Evolutionary conservation across 305 asterid genomes (phyloP).

Genomic region (Fraxinus sp.): DNA sequence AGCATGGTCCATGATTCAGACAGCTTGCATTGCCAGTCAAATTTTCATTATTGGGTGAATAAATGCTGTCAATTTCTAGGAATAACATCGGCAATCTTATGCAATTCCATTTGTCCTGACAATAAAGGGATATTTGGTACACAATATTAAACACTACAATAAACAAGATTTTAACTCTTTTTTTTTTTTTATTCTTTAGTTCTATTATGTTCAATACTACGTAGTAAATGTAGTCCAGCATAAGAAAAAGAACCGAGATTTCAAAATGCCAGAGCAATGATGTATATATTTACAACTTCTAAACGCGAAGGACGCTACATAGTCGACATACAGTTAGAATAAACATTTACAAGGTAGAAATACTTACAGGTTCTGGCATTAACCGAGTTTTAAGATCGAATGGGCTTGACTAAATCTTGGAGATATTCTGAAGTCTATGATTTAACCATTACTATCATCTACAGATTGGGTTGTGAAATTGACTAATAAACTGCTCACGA

Average conservation of each 20-base stretch:
- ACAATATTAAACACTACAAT: background rate
- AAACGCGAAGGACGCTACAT: slow-evolving; percentile 5
- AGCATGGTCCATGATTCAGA: background rate
- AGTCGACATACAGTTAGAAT: slow-evolving; percentile 14
- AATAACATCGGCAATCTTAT: background rate
- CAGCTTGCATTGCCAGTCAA: background rate
- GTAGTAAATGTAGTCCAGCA: background rate
- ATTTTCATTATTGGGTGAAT: background rate
- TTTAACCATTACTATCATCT: slow-evolving; percentile 22
- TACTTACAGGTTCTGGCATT: slow-evolving; percentile 19
- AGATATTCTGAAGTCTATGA: slow-evolving; percentile 19
- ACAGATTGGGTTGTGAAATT: background rate
- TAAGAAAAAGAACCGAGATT: background rate
- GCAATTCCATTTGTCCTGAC: background rate
- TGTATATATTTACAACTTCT: slow-evolving; percentile 23
- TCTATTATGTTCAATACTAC: background rate
- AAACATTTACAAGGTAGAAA: slow-evolving; percentile 24
- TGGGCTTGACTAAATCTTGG: slow-evolving; percentile 12
- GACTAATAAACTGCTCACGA: slow-evolving; percentile 28
- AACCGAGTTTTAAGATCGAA: slow-evolving; percentile 6
- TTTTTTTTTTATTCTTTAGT: background rate
- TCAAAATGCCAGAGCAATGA: background rate
- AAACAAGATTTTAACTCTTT: background rate
- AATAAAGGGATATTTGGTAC: background rate
- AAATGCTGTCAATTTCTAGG: background rate